Evolutionary conservation across 1,139 yeast species (phyloP), one percentile per base, ranked within the genome.

Genomic region (Yamadazyma oceani): DNA sequence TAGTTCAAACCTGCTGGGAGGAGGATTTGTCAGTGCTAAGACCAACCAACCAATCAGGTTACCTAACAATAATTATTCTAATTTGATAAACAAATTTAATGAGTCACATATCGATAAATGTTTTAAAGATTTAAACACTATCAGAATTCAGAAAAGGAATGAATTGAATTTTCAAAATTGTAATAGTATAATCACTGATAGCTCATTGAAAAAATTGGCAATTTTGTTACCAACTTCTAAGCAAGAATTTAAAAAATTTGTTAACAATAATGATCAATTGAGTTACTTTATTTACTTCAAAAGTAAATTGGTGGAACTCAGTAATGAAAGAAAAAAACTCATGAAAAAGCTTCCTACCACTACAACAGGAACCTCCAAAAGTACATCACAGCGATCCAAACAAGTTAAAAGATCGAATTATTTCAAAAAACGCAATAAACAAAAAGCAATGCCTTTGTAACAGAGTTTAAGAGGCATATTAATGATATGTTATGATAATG

Each of bases 151-250:
- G 28, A 56, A 69, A 13, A 73, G 78, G 54, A 66, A 68, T 8
- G 67, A 66, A 31, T 50, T 72, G 40, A 64, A 63, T 8, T 64
- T 67, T 27, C 49, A 57, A n/a, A 58, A 60, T 13, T 63, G 73
- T 7, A 59, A 68, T 1, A 62, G 68, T 13, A 65, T 80, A 33
- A 59, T 81, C 3, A 61, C 75, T 1, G 82, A 80, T 43, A 58
- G 56, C 0, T 62, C 80, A 0, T 53, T 83, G 35, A 70, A 69
- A 44, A 80, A 77, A 36, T 70, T 82, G 73, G 80, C 86, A 0
- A 53, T 58, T 14, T 62, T 61, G 31, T 57, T 83, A 24, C 90
- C 90, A 0, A 65, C 71, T 2, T 72, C 71, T 12, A 73, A 73
- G 39, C 57, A 54, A n/a, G 85, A 75, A 34, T 82, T 70, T 54